Evolutionary conservation across 2,329 filamentous ascomycete genomes (phyloP).

Genomic region (Diplodia scrobiculata): DNA sequence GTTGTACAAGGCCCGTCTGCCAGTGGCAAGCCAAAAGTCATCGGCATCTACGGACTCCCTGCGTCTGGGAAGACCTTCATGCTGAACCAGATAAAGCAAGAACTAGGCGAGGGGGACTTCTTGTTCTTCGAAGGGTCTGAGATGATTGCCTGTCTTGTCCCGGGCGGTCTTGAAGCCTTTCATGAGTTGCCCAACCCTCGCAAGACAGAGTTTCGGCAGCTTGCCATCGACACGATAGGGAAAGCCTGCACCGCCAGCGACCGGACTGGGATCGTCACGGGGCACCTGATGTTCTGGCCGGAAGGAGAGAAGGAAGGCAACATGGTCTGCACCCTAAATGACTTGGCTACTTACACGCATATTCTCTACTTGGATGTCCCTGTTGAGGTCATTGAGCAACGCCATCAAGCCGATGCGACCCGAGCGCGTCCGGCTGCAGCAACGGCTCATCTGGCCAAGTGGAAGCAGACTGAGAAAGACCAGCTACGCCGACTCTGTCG

Average conservation of each 20-base stretch:
- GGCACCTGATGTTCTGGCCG: conserved; percentile 60
- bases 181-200: conserved; percentile 43
- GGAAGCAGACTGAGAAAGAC: conserved; percentile 53
- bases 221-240: conserved; percentile 46
- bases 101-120: conserved; percentile 45
- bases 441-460: conserved; percentile 48
- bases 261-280: conserved; percentile 60
- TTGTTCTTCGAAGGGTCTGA: conserved; percentile 58
- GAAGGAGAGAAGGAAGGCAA: conserved; percentile 40
- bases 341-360: conserved; percentile 54
- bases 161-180: conserved; percentile 56
- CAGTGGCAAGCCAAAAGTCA: conserved; percentile 36
- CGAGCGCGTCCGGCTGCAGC: conserved; percentile 44
- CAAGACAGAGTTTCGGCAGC: not conserved
- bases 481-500: conserved; percentile 51
- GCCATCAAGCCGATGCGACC: conserved; percentile 44
- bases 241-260: conserved; percentile 42
- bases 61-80: conserved; percentile 58
- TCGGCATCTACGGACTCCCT: conserved; percentile 60
- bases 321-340: conserved; percentile 43
- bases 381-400: conserved; percentile 44
- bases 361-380: conserved; percentile 59
- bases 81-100: conserved; percentile 46
- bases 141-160: conserved; percentile 48
- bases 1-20: conserved; percentile 30